Base-by-base conservation (phyloP, 1,139 yeast species). In the Pichia inconspicua region DNA sequence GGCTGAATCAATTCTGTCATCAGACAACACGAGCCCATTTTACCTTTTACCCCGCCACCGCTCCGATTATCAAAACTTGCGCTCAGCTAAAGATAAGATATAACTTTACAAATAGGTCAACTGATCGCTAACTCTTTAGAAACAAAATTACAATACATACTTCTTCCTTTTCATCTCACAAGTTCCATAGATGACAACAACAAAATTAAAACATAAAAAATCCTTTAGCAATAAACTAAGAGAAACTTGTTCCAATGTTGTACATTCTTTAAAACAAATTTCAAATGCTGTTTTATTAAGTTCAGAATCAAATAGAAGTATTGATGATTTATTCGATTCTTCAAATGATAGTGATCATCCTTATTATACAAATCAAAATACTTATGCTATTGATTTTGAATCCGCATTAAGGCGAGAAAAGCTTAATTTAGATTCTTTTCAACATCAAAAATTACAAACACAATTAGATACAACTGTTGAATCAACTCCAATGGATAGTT, bases 281-380 rank as follows among this genome's bases (percentile, higher is more conserved):
- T 48, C 53, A 5, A 45, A 25, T 27, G 53, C 51, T 1, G 51
- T 50, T 12, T 37, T 50, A 11, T n/a, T 36, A 14, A 46, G 48
- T 37, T 19, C 14, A 6, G 53, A 45, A 11, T 25, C 31, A 2
- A 47, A 48, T 32, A 36, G 30, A 3, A 42, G 43, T n/a, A 43
- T 51, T 5, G 48, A 49, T n/a, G 40, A 40, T 11, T 37, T 46
- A 17, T 47, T 46, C 27, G 46, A 49, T 25, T 36, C 43, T n/a
- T 27, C 36, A 15, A 40, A 40, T 17, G 48, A 48, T n/a, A 48
- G 42, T n/a, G 40, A 38, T 22, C 40, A 38, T 6, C 40, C 15
- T 38, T 34, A 34, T 17, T 34, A 34, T 34, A 15, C 37, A 17
- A 17, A 34, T 34, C 19, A 34, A 15, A 15, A 15, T 10, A 15